phyloP scores from a whole-genome alignment of 1,284 basidiomycete species.

The Cystobasidium slooffiae region DNA sequence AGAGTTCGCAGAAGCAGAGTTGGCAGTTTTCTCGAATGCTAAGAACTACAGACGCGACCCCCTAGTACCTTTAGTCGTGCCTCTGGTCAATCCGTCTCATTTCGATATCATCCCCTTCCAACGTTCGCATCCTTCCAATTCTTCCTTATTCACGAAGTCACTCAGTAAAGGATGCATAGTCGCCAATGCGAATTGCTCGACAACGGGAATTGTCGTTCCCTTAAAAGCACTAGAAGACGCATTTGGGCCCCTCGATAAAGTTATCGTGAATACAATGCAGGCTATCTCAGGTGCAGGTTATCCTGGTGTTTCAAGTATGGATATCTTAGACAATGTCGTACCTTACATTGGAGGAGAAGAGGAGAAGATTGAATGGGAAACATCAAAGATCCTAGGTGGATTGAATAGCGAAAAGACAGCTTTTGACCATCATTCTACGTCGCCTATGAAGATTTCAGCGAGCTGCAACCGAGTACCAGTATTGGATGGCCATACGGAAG shows the following conservation, averaged over 20 bases:
- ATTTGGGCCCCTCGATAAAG: conserved; percentile 89
- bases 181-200: conserved; percentile 98
- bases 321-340: conserved; percentile 95
- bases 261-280: conserved; percentile 94
- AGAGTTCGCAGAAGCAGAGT: conserved; percentile 82
- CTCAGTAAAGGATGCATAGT: conserved; percentile 91
- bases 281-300: conserved; percentile 97
- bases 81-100: conserved; percentile 90
- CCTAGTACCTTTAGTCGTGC: conserved; percentile 93
- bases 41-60: conserved; percentile 95
- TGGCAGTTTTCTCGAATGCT: conserved; percentile 96
- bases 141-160: conserved; percentile 38
- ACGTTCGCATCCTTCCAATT: conserved; percentile 65
- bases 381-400: conserved; percentile 92
- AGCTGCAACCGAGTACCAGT: conserved; percentile 91
- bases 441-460: conserved; percentile 84
- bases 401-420: conserved; percentile 64
- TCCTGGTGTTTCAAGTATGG: conserved; percentile 86
- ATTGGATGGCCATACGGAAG: conserved; percentile 87
- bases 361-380: conserved; percentile 97
- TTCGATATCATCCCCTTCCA: conserved; percentile 85
- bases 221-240: conserved; percentile 87
- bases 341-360: conserved; percentile 89
- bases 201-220: conserved; percentile 90
- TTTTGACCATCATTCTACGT: conserved; percentile 83